These are phyloP conservation scores for Cochlearia excelsa DNA, from an alignment of 345 rosid genomes.

Conservation along the genomic window DNA sequence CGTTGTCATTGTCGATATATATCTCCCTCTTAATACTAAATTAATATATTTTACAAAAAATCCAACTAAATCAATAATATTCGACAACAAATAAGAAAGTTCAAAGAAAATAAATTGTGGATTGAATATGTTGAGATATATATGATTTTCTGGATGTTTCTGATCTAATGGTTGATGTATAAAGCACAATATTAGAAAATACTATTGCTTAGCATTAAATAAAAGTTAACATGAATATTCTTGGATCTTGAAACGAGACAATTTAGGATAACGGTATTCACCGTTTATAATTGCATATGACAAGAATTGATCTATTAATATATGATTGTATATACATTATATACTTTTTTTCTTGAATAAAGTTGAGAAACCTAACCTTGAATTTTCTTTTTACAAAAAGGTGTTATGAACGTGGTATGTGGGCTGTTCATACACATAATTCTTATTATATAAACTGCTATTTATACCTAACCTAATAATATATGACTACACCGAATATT, in stretches of 20 bases:
- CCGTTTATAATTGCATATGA: too few relatives aligned
- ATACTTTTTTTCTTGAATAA: conserved; percentile 9
- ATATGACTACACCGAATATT: too few relatives aligned
- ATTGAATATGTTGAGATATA: not conserved
- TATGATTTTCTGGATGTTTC: too few relatives aligned
- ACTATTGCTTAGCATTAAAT: too few relatives aligned
- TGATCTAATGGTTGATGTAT: too few relatives aligned
- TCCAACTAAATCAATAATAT: not conserved
- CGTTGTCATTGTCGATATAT: conserved; percentile 24
- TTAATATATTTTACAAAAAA: not conserved
- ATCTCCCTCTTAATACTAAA: conserved; percentile 20
- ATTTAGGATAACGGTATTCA: too few relatives aligned
- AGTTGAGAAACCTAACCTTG: conserved; percentile 28
- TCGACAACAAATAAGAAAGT: conserved; percentile 9
- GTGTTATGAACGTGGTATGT: conserved; percentile 24
- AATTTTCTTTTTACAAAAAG: not conserved
- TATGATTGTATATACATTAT: not conserved
- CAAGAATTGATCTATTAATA: too few relatives aligned
- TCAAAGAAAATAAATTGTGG: conserved; percentile 6
- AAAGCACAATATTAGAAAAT: too few relatives aligned
- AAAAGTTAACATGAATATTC: too few relatives aligned
- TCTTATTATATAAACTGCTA: too few relatives aligned
- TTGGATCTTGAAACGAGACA: too few relatives aligned
- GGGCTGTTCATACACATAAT: conserved; percentile 8
- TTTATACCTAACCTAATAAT: too few relatives aligned